Evolutionary conservation across 768 basidiomycete species (phyloP).

Genomic region (Daedaleopsis sinensis): DNA sequence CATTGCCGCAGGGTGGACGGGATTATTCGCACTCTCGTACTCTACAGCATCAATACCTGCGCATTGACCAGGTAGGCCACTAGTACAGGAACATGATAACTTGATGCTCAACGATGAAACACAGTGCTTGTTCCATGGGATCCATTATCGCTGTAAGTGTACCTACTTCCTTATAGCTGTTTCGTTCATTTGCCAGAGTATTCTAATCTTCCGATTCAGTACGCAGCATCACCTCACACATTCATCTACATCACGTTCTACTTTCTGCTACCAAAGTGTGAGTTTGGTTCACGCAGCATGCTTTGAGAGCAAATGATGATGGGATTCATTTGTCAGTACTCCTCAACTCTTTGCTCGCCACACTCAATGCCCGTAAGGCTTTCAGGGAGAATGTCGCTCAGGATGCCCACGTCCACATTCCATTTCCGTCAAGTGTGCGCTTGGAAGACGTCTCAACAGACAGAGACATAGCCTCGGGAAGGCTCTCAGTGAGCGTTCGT

Average conservation of each 20-base stretch:
- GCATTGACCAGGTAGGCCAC: background rate
- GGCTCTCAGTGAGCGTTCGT: too few relatives aligned
- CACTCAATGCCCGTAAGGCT: constrained; percentile 3
- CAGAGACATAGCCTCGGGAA: too few relatives aligned
- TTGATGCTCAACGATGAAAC: too few relatives aligned
- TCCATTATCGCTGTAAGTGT: background rate
- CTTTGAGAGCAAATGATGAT: background rate
- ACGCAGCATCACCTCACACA: too few relatives aligned
- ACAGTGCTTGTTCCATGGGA: background rate
- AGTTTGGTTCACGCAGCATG: too few relatives aligned
- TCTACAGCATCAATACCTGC: background rate
- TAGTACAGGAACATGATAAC: background rate
- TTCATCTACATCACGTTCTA: background rate
- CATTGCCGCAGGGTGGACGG: background rate
- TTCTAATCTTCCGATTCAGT: too few relatives aligned
- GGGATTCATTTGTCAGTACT: background rate
- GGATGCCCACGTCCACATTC: background rate
- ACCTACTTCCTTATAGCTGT: too few relatives aligned
- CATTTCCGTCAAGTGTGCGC: background rate
- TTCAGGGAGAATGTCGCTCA: background rate
- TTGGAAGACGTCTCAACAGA: too few relatives aligned
- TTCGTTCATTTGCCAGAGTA: too few relatives aligned
- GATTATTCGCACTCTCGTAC: background rate
- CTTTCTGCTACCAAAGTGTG: background rate
- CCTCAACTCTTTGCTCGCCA: constrained; percentile 2